Evolutionary conservation across 371 early-diverging fungal species (phyloP), one percentile per base, ranked within the genome.

Genomic region (Funneliformis caledonium): DNA sequence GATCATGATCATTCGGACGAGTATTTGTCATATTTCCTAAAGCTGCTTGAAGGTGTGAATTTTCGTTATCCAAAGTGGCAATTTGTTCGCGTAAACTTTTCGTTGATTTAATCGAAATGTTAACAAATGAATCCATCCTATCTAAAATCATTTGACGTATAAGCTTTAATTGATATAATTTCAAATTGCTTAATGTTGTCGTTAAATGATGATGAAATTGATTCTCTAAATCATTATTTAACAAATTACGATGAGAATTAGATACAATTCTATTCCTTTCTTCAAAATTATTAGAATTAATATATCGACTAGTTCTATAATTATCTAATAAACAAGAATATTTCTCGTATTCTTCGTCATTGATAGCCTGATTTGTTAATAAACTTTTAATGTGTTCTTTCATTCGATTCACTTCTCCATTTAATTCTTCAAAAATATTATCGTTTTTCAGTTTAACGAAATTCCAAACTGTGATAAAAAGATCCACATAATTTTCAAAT

Each of bases 1-100:
- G 69, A 59, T 67, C 69, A 10, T 78, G 52, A 69, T 78, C 78
- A 69, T 56, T 6, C 67, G 52, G 52, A 19, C 69, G 68, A 69
- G 69, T 33, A 69, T 68, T 78, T 22, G 16, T 69, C 14, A 64
- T 50, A 19, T 65, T 52, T 31, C 78, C 78, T 26, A 78, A 47
- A 68, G 59, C 37, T 33, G 78, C 67, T 78, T 78, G 78, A 50
- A 68, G 50, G 22, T 48, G 14, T 19, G 78, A 59, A 59, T 60
- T 61, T 76, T 76, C 56, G 9, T 62, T 12, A 8, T 3, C 31
- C 3, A 31, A 26, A 31, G 6, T 62, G 10, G 6, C 26, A 26
- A 6, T 26, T 62, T 62, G 64, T 26, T 62, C 26, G 11, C 33
- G 22, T 26, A 62, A 26, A 26, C 33, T 62, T 26, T 62, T 26